Base-by-base conservation (phyloP, 2,329 filamentous ascomycete genomes). In the Trichoderma oligosporum region DNA sequence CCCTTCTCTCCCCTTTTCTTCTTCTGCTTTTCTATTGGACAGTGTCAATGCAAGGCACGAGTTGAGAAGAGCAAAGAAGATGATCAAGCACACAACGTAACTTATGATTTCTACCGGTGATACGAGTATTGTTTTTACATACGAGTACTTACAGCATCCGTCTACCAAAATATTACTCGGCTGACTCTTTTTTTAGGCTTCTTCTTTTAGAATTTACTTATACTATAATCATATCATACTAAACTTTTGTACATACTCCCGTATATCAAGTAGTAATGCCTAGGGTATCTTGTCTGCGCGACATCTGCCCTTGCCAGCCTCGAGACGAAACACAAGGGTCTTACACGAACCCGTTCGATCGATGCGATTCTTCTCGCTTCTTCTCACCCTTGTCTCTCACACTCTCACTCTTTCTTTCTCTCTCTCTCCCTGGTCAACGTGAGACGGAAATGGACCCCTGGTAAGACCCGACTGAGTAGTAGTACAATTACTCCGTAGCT, bases 311-410 rank as follows among this genome's bases (percentile, higher is more conserved):
- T 35, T 44, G 39, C 39, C 47, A 22, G 45, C 25, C 25, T 29
- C 36, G 14, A 51, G 55, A 35, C 55, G 47, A 51, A 29, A 44
- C 36, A 36, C 25, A n/a, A 38, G 44, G 53, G 54, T 36, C 38
- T 24, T 14, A 41, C 52, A 38, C 52, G 42, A 48, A 42, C 54
- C 38, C 29, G 36, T 24, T 48, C 56, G 56, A 52, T 57, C 56
- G 56, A 57, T 39, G 46, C 12, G 47, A 44, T 46, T 52, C 39
- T 52, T 44, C 24, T 57, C 47, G 56, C 39, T 57, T 57, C 59
- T 54, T 39, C 24, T 25, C 25, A 31, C 27, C 27, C 27, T 31
- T 31, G 27, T 6, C 27, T 31, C 27, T 31, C 27, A 31, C 27
- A n/a, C 11, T 33, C 14, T 18, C 7, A 12, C 24, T n/a, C 39